Conservation (phyloP, 768 basidiomycete species). For the Amanita rimosa region DNA sequence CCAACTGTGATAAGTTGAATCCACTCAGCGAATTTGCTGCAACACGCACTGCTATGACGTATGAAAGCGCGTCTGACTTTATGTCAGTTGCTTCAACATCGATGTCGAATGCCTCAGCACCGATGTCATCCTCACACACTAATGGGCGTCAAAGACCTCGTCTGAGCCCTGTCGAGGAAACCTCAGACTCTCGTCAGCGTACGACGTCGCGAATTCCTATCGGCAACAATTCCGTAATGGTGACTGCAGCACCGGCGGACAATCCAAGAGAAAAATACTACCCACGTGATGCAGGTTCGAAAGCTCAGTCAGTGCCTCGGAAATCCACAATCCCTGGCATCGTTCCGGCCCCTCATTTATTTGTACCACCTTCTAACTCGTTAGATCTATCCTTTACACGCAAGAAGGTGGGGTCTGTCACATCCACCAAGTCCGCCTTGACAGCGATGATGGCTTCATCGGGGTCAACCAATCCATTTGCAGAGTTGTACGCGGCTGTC, state of each 20-base stretch:
- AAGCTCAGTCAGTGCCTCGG: constrained; percentile 4
- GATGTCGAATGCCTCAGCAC: constrained; percentile 41
- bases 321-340: neutral
- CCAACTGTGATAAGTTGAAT: neutral
- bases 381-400: constrained; percentile 38
- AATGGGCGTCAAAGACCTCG: constrained; percentile 31
- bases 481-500: constrained; percentile 77
- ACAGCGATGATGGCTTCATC: constrained; percentile 67
- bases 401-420: constrained; percentile 31
- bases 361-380: constrained; percentile 3
- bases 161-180: constrained; percentile 57
- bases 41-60: constrained; percentile 38
- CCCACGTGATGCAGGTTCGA: constrained; percentile 6
- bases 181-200: constrained; percentile 13
- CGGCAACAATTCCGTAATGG: constrained; percentile 44
- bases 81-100: constrained; percentile 52
- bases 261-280: constrained; percentile 11
- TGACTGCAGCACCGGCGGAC: constrained; percentile 25
- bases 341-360: constrained; percentile 10
- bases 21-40: constrained; percentile 55
- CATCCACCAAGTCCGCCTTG: constrained; percentile 48
- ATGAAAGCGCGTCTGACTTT: constrained; percentile 54
- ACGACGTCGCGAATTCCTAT: constrained; percentile 17
- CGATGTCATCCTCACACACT: constrained; percentile 35
- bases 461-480: constrained; percentile 71